These are phyloP conservation scores for Colletotrichum gloeosporioides DNA, from an alignment of 2,329 filamentous ascomycete species.

Conservation along the genomic window DNA sequence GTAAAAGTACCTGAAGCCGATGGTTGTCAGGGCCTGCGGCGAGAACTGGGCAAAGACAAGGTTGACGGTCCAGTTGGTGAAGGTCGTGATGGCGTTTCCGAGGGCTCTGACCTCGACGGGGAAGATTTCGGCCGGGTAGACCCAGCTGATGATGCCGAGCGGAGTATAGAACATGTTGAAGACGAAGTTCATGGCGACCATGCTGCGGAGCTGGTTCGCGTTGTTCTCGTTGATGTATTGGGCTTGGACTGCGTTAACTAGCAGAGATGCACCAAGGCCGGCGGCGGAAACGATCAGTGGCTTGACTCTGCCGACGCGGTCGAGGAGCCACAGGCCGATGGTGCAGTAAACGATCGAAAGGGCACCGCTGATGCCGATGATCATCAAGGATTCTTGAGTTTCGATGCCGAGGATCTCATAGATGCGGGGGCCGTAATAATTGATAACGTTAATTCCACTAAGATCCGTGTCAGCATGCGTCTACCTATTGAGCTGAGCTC, in stretches of 20 bases:
- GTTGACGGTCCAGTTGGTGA: conserved; percentile 34
- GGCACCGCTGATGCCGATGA: conserved; percentile 55
- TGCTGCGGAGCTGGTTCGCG: conserved; percentile 28
- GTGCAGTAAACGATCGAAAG: conserved; percentile 54
- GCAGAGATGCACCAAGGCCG: conserved; percentile 27
- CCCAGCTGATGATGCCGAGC: conserved; percentile 49
- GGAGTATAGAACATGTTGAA: conserved; percentile 34
- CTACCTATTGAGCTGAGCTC: neutral
- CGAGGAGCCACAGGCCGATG: conserved; percentile 48
- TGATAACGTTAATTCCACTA: conserved; percentile 41
- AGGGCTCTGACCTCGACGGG: conserved; percentile 36
- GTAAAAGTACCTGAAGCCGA: conserved; percentile 51
- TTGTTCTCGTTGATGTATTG: conserved; percentile 30
- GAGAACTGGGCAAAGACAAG: conserved; percentile 55
- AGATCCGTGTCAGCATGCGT: neutral
- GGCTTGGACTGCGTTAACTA: conserved; percentile 31
- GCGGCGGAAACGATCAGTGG: conserved; percentile 46
- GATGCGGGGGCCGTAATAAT: conserved; percentile 40
- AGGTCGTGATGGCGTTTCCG: conserved; percentile 32
- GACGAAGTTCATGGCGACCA: conserved; percentile 38
- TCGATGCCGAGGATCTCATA: conserved; percentile 49
- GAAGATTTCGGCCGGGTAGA: conserved; percentile 44
- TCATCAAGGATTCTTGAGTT: conserved; percentile 50
- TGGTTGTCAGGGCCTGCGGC: conserved; percentile 43
- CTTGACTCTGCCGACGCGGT: conserved; percentile 52